Conservation (phyloP, 176 grass and related monocot species). For the Triticum aestivum region DNA sequence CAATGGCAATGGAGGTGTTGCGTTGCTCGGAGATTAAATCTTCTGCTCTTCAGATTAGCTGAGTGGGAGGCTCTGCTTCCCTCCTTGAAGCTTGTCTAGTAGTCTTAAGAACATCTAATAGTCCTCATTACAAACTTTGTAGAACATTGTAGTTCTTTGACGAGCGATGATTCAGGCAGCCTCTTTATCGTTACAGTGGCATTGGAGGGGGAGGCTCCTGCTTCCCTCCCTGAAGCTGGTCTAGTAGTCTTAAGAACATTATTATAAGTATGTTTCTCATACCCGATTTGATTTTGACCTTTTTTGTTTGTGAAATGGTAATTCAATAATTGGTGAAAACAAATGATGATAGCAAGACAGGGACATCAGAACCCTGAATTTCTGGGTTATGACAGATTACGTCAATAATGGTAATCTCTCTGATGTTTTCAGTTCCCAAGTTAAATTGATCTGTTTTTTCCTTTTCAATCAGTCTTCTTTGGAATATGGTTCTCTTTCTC, state of each 20-base stretch:
- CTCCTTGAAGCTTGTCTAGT: slow-evolving; percentile 67
- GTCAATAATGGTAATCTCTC: no score
- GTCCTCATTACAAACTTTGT: no score
- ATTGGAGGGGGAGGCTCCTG: slow-evolving; percentile 40
- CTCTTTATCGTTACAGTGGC: slow-evolving; percentile 63
- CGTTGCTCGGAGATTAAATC: slow-evolving; percentile 64
- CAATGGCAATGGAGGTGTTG: slow-evolving; percentile 83
- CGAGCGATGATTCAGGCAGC: slow-evolving; percentile 82
- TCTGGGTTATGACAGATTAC: no score
- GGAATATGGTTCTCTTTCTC: no score
- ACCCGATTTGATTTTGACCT: no score
- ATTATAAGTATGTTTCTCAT: neutral
- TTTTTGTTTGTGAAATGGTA: no score
- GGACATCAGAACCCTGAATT: no score
- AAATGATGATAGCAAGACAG: no score
- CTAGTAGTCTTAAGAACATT: slow-evolving; percentile 79
- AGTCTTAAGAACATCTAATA: slow-evolving; percentile 52
- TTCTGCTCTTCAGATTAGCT: slow-evolving; percentile 80
- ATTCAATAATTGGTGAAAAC: no score
- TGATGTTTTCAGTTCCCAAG: no score
- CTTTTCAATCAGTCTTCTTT: no score
- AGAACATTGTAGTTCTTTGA: neutral
- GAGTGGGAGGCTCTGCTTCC: slow-evolving; percentile 34
- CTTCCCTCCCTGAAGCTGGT: slow-evolving; percentile 46
- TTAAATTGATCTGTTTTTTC: no score